These are phyloP conservation scores for Heterobasidion occidentale DNA, from an alignment of 1,284 basidiomycete species.

Conservation along the genomic window DNA sequence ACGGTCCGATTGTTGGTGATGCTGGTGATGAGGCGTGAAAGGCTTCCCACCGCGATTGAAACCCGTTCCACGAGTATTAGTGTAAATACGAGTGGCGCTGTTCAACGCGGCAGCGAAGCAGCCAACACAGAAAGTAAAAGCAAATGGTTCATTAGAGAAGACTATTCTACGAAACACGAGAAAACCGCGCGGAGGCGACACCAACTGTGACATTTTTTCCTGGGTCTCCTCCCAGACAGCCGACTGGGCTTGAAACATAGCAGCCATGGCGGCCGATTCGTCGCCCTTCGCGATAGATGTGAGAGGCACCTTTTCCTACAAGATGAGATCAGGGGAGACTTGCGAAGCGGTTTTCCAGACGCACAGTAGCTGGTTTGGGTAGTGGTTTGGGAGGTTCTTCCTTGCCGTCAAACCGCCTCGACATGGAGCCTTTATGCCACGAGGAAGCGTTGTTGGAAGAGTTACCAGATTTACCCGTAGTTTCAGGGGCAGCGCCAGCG, in stretches of 20 bases:
- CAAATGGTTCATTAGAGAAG: slow-evolving; percentile 49
- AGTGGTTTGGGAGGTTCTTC: slow-evolving; percentile 38
- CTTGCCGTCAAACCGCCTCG: slow-evolving; percentile 85
- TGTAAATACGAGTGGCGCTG: slow-evolving; percentile 70
- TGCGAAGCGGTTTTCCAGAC: slow-evolving; percentile 12
- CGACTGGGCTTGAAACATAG: slow-evolving; percentile 90
- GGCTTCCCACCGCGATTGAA: slow-evolving; percentile 58
- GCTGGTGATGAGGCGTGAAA: slow-evolving; percentile 27
- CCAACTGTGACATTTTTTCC: slow-evolving; percentile 95
- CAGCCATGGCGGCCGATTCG: slow-evolving; percentile 84
- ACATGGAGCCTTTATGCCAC: slow-evolving; percentile 72
- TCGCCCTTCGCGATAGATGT: slow-evolving; percentile 50
- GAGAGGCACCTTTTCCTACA: background rate
- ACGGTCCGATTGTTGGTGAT: slow-evolving; percentile 43
- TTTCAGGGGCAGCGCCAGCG: slow-evolving; percentile 41
- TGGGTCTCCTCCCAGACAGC: slow-evolving; percentile 95
- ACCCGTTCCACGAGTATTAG: slow-evolving; percentile 51
- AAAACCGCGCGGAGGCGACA: slow-evolving; percentile 48
- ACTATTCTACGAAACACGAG: slow-evolving; percentile 51
- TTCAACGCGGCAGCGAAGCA: slow-evolving; percentile 21
- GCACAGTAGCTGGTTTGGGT: slow-evolving; percentile 16
- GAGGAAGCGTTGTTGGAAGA: slow-evolving; percentile 23
- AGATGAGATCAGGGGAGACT: slow-evolving; percentile 15
- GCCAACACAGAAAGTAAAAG: slow-evolving; percentile 26
- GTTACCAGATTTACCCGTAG: slow-evolving; percentile 20